Evolutionary conservation across 1,284 basidiomycete genomes (phyloP), one percentile per base, ranked within the genome.

Genomic region (Papiliotrema fonsecae): DNA sequence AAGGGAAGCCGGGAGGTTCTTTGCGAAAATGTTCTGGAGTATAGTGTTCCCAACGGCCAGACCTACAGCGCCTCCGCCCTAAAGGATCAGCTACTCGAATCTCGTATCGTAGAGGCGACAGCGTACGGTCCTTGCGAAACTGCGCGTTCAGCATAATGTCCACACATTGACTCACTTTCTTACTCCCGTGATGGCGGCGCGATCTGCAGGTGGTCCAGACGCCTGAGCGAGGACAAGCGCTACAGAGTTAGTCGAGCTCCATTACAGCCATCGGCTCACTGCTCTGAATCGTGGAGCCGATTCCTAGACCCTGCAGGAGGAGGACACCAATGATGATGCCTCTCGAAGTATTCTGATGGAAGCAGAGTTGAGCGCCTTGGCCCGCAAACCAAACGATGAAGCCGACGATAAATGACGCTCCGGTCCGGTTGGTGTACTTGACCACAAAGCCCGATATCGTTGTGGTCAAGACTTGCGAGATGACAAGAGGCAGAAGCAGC

Each of bases 141-240:
- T 56, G 30, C 13, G 13, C 14, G 18, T 30, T 32, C 49, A 36
- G 19, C 10, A 4, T 14, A 21, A 24, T 5, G 6, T 21, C 27
- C 28, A 34, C 2, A 16, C n/a, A 22, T 32, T 24, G 18, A 54
- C 57, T 56, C 46, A 61, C 59, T 55, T 60, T 45, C 48, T 30
- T 6, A 55, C 56, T 10, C 63, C 63, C 1, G 63, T 67, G 0
- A 65, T 57, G 1, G 57, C 62, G 0, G 65, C 65, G 16, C 65
- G 50, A 41, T 67, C 65, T 2, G 47, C 31, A 0, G 56, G 37
- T 2, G 52, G 54, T 9, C 58, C 61, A 7, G 58, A 61, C 2
- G 60, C 61, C 50, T 66, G 64, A 0, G 61, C 61, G 11, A 65
- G 49, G 4, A 68, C 63, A 2, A 68, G 52, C 16, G 64, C 57